Conservation (phyloP, 805 yeast genomes). For the Zygosaccharomyces bailii region DNA sequence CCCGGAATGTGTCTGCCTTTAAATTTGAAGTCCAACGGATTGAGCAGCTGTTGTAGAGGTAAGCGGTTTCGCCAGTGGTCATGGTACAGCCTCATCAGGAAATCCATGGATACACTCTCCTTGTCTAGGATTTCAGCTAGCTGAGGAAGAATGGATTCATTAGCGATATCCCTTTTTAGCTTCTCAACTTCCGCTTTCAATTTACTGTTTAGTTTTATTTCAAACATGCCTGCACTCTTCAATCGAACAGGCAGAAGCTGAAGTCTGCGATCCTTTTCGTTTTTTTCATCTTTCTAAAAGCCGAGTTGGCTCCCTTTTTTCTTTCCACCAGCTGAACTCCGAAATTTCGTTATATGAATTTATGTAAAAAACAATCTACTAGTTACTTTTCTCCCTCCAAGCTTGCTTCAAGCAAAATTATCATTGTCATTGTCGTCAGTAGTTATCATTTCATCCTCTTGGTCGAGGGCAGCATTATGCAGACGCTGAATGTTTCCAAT, state of each 20-base stretch:
- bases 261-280: neutral
- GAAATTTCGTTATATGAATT: neutral
- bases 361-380: neutral
- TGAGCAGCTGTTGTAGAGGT: constrained; percentile 18
- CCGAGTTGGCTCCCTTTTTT: too few species aligned
- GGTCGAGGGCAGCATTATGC: constrained; percentile 9
- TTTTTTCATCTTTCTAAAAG: too few species aligned
- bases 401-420: constrained; percentile 1
- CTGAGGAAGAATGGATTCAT: constrained; percentile 8
- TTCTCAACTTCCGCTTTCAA: constrained; percentile 8
- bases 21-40: constrained; percentile 26
- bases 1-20: constrained; percentile 27
- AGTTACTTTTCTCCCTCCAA: neutral
- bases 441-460: constrained; percentile 12
- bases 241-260: neutral
- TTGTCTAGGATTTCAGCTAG: constrained; percentile 14
- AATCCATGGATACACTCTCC: constrained; percentile 22
- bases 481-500: constrained; percentile 7
- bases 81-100: constrained; percentile 18
- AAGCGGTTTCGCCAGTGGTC: constrained; percentile 11
- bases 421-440: constrained; percentile 13
- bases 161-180: constrained; percentile 6
- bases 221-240: constrained; percentile 20
- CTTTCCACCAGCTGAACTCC: neutral
- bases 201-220: constrained; percentile 20